phyloP scores from a whole-genome alignment of 2,329 filamentous ascomycete genomes.

The Paracoccidioides lutzii region DNA sequence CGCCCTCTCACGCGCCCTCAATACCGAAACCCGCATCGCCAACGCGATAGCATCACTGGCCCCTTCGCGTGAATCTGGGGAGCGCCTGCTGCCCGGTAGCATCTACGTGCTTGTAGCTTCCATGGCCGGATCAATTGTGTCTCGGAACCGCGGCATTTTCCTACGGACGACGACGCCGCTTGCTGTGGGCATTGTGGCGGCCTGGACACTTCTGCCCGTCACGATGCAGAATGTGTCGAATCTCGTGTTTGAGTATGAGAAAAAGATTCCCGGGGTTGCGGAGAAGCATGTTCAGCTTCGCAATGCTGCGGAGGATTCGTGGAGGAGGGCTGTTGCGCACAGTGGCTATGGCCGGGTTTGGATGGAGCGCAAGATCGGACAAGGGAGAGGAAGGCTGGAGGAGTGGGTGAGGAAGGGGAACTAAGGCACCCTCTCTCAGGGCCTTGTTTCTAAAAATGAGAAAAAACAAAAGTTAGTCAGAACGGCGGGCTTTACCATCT shows the following conservation, averaged over 20 bases:
- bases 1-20: slow-evolving; percentile 65
- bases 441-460: too few relatives aligned
- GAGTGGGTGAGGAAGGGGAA: slow-evolving; percentile 85
- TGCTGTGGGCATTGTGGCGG: slow-evolving; percentile 67
- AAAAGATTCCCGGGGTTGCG: slow-evolving; percentile 69
- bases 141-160: slow-evolving; percentile 74
- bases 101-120: slow-evolving; percentile 88
- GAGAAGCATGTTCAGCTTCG: slow-evolving; percentile 65
- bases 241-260: slow-evolving; percentile 84
- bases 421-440: slow-evolving; percentile 31
- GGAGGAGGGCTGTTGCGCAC: slow-evolving; percentile 63
- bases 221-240: slow-evolving; percentile 83
- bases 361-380: slow-evolving; percentile 68
- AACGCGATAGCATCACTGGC: slow-evolving; percentile 78
- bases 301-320: slow-evolving; percentile 55
- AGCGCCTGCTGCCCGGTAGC: slow-evolving; percentile 76
- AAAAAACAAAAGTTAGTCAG: not conserved
- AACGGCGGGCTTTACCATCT: not conserved
- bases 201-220: slow-evolving; percentile 72
- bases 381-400: slow-evolving; percentile 65
- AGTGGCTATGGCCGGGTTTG: slow-evolving; percentile 55
- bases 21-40: slow-evolving; percentile 81
- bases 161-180: slow-evolving; percentile 65
- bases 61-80: slow-evolving; percentile 70
- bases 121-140: slow-evolving; percentile 88